Conservation (phyloP, 768 basidiomycete genomes). For the Termitomyces sp. region DNA sequence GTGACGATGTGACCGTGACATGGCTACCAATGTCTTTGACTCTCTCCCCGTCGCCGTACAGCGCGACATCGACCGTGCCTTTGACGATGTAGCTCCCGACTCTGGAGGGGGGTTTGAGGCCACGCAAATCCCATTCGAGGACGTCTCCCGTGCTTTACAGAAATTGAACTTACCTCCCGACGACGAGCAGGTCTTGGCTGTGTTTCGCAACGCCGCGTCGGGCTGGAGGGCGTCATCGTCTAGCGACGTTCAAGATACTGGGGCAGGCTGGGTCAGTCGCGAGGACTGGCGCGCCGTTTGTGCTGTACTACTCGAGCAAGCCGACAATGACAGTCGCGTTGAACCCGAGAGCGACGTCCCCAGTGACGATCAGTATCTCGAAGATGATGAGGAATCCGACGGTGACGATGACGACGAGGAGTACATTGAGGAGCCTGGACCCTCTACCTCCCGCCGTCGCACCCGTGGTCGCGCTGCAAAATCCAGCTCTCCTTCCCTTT, state of each 20-base stretch:
- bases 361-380: constrained; percentile 16
- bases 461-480: constrained; percentile 6
- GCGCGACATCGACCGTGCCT: constrained; percentile 49
- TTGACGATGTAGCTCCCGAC: constrained; percentile 28
- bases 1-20: constrained; percentile 13
- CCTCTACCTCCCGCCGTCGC: constrained; percentile 18
- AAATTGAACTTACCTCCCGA: constrained; percentile 64
- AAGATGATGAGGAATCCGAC: constrained; percentile 6
- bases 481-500: constrained; percentile 4
- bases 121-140: constrained; percentile 47
- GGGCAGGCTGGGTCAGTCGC: constrained; percentile 41
- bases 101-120: constrained; percentile 6
- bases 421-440: constrained; percentile 22
- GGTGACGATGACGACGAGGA: constrained; percentile 27
- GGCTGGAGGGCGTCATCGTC: constrained; percentile 53
- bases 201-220: constrained; percentile 72
- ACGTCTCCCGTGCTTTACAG: constrained; percentile 60
- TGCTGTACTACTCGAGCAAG: constrained; percentile 61
- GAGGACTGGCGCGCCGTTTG: constrained; percentile 84
- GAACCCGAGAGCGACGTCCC: constrained; percentile 4
- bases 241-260: constrained; percentile 11
- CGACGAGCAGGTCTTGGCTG: constrained; percentile 67
- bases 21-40: constrained; percentile 25
- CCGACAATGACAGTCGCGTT: constrained; percentile 20
- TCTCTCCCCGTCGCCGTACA: constrained; percentile 39